Base-by-base conservation (phyloP, 2,329 filamentous ascomycete genomes). In the Ophiostoma montium region DNA sequence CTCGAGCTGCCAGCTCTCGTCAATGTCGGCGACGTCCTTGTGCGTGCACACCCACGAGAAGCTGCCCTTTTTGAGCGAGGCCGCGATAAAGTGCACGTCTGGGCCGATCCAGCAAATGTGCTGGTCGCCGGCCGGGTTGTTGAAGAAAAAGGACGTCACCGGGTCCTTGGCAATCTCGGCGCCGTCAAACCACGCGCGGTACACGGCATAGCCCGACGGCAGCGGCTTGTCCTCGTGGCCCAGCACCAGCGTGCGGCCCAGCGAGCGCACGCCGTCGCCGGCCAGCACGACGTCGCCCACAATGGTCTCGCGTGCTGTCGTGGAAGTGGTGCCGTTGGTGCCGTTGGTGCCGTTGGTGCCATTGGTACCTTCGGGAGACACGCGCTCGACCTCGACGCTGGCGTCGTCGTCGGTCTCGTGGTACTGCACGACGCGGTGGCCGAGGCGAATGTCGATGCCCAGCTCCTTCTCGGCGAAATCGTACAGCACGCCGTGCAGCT, bases 1-100 rank as follows among this genome's bases (percentile, higher is more conserved):
- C 5, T 65, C 64, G 33, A 66, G 65, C 42, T 65, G 65, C 67
- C 66, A 70, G 43, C 65, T 68, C 56, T 72, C 66, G 48, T 70
- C 63, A 47, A 71, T 69, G 49, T 70, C 65, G 13, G 61, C 63
- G n/a, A 67, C 64, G 49, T 69, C 70, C 51, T 65, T 68, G 54
- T 72, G 70, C 38, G 72, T 75, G 53, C 70, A 69, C 11, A 74
- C 73, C 72, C 72, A 76, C 48, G 65, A 70, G 53, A 76, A 70
- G 52, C 75, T 71, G 33, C 66, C 64, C 58, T 76, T 74, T 5
- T 16, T n/a, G 50, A 76, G 67, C 0, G 69, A 68, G 2, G 71
- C 72, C 7, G 68, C 69, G 33, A 76, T 67, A 56, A 72, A 72
- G 54, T 73, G 70, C 2, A 73, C 66, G 50, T 76, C 71, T 12